phyloP scores from a whole-genome alignment of 257 asterid genomes.

The Verbena officinalis region DNA sequence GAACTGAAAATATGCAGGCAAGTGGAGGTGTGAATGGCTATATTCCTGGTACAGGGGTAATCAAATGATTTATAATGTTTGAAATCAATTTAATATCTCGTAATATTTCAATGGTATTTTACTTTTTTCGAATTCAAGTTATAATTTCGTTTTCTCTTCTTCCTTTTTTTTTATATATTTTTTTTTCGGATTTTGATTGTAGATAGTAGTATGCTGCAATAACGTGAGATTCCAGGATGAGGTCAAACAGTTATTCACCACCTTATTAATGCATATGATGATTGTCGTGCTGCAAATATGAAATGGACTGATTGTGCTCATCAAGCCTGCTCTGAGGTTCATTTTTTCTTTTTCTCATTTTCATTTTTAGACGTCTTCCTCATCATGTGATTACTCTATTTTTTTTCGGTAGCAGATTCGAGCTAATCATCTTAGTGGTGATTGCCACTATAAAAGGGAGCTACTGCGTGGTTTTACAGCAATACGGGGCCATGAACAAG shows the following conservation, averaged over 20 bases:
- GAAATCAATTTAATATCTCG: no score
- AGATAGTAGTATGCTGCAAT: conserved; percentile 48
- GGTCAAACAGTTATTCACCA: conserved; percentile 71
- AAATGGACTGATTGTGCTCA: conserved; percentile 65
- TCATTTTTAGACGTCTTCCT: no score
- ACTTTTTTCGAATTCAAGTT: no score
- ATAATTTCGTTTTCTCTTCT: no score
- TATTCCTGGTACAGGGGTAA: neutral
- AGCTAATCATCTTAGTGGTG: conserved; percentile 66
- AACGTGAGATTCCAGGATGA: conserved; percentile 61
- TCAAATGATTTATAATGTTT: no score
- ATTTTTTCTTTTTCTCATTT: no score
- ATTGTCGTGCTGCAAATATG: conserved; percentile 65
- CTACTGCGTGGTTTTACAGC: conserved; percentile 26
- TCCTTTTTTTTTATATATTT: no score
- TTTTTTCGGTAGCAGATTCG: conserved; percentile 47
- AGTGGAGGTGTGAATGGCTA: conserved; percentile 65
- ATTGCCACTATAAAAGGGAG: conserved; percentile 64
- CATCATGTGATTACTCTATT: neutral
- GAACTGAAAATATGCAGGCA: conserved; percentile 48
- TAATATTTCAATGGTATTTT: no score
- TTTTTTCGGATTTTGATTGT: conserved; percentile 2
- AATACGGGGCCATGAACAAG: conserved; percentile 59
- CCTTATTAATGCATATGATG: conserved; percentile 74
- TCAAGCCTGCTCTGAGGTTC: conserved; percentile 72